Base-by-base conservation (phyloP, 257 asterid species). In the Capsicum pubescens region DNA sequence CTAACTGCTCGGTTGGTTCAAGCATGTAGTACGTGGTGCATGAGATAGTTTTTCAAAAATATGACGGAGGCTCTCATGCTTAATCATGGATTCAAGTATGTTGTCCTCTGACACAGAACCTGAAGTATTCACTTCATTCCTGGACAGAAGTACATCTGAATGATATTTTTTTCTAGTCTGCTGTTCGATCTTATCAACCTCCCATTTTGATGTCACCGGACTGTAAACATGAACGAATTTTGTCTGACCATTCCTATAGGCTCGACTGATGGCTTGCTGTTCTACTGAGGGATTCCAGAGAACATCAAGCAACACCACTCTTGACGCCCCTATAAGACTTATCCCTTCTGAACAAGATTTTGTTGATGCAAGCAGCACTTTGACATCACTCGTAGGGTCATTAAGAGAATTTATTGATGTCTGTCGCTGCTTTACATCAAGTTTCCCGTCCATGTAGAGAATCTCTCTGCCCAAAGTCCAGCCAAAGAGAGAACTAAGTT, bases 321-420 rank as follows among this genome's bases (percentile, higher is more conserved):
- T 89, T 0, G 98, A 95, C 2, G 98, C 98, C 48, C 98, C 99
- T 2, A 93, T 92, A 6, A 96, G 72, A 87, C 84, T 92, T 48
- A 96, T 94, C 0, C 98, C 99, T 81, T 96, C 97, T 2, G 91
- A 86, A 86, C 97, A 94, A 14, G 97, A 93, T 83, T 19, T 89
- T 56, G 84, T 88, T 1, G 98, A 94, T 0, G 99, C 97, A 9
- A 95, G 85, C 56, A 95, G 85, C 60, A 94, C 98, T 85, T 88
- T 91, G 0, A 87, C 93, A 13, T 85, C 57, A 6, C 94, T 84
- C 0, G 42, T 11, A 19, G 84, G 89, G 35, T 91, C 88, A 81
- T 94, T 95, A 83, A 94, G 88, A 19, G 83, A 79, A 21, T 66
- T 70, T 10, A 94, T 93, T 21, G 84, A 84, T 13, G 69, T 6